Evolutionary conservation across 2,329 filamentous ascomycete species (phyloP).

Genomic region (Stenocarpella maydis): DNA sequence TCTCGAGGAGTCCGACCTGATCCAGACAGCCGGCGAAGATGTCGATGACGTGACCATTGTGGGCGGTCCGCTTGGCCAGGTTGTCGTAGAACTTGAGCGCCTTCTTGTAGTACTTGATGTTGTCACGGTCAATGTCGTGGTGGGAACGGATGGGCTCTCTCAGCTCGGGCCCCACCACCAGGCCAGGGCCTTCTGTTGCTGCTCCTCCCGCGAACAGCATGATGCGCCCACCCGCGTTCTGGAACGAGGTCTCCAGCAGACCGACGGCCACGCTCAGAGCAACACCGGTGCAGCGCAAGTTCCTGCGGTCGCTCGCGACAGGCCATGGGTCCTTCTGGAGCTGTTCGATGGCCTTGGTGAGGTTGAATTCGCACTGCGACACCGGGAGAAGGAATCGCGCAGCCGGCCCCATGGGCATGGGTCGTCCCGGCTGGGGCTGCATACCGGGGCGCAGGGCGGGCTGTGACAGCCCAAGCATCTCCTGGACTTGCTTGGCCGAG

Average conservation of each 20-base stretch:
- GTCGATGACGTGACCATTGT: conserved; percentile 97
- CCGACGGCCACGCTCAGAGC: conserved; percentile 96
- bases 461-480: conserved; percentile 90
- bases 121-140: conserved; percentile 98
- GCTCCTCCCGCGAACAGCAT: conserved; percentile 98
- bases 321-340: conserved; percentile 98
- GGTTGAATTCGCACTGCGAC: conserved; percentile 94
- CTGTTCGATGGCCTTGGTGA: conserved; percentile 94
- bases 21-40: conserved; percentile 98
- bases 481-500: conserved; percentile 97
- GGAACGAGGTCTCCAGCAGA: conserved; percentile 91
- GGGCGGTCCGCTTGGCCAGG: conserved; percentile 90
- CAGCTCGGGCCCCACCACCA: conserved; percentile 95
- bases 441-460: conserved; percentile 78
- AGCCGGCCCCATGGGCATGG: conserved; percentile 79
- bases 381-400: conserved; percentile 93
- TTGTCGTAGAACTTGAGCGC: conserved; percentile 98
- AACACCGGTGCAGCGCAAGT: conserved; percentile 91
- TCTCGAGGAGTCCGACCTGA: conserved; percentile 95
- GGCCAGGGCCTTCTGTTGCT: conserved; percentile 93
- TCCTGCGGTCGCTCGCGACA: conserved; percentile 90
- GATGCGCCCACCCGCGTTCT: conserved; percentile 92
- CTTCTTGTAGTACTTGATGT: conserved; percentile 99
- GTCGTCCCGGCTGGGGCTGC: conserved; percentile 76
- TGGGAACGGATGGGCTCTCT: conserved; percentile 97